phyloP scores from a whole-genome alignment of 345 rosid species.

The Clarkia xantiana region DNA sequence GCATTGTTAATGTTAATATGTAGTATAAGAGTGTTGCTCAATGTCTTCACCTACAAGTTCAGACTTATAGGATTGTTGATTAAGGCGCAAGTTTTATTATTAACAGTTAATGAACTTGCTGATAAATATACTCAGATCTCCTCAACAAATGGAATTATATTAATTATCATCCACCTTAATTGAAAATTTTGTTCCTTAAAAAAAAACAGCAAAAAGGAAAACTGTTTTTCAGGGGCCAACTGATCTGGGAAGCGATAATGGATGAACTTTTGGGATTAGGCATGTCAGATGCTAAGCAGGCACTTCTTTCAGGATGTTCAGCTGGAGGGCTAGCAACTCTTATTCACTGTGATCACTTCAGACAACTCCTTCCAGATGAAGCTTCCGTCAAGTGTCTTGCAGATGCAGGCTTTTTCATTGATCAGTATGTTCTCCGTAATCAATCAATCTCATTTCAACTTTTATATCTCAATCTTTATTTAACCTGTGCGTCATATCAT shows the following conservation, averaged over 20 bases:
- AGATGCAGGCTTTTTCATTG: conserved; percentile 84
- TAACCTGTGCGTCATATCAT: no score
- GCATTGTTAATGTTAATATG: no score
- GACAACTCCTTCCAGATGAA: conserved; percentile 44
- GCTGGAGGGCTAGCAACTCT: conserved; percentile 91
- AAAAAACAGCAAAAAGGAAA: conserved; percentile 39
- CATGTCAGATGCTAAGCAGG: conserved; percentile 66
- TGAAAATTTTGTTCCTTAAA: not conserved
- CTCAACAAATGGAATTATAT: no score
- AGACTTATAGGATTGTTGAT: no score
- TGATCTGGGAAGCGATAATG: conserved; percentile 76
- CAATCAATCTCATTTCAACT: not conserved
- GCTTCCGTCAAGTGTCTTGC: conserved; percentile 79
- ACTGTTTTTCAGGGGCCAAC: conserved; percentile 81
- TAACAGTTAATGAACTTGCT: no score
- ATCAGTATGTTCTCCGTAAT: conserved; percentile 48
- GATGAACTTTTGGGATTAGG: conserved; percentile 60
- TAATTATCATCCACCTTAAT: no score
- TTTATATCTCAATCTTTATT: not conserved
- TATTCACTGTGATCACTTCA: conserved; percentile 73
- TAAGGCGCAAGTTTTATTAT: no score
- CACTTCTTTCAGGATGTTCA: conserved; percentile 88
- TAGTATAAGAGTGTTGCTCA: no score
- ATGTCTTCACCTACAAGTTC: no score
- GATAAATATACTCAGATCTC: no score